phyloP scores from a whole-genome alignment of 306 rosid species.

The Cucurbita maxima region DNA sequence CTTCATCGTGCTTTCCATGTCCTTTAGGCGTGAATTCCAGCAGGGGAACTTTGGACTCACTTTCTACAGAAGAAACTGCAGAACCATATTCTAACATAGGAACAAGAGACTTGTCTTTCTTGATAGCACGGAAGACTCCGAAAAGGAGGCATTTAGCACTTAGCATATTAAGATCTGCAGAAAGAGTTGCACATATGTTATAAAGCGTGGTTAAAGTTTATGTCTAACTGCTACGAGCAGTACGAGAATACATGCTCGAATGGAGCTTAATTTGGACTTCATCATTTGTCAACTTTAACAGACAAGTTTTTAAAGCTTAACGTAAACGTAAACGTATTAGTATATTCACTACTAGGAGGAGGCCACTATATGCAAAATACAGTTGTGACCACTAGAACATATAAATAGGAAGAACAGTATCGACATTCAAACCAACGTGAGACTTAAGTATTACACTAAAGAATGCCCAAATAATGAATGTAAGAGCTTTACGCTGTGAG shows the following conservation, averaged over 20 bases:
- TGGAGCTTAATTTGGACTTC: neutral
- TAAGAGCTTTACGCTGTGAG: constrained; percentile 28
- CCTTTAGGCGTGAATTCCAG: neutral
- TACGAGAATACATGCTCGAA: neutral
- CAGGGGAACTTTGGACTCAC: neutral
- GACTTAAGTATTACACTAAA: neutral
- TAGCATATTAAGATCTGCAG: constrained; percentile 20
- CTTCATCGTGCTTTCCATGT: neutral
- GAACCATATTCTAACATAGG: neutral
- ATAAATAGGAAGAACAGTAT: neutral
- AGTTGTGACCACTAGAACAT: neutral
- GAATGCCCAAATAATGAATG: constrained; percentile 6
- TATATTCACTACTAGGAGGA: neutral
- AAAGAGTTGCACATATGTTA: constrained; percentile 6
- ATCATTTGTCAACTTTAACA: neutral
- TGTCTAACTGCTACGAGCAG: neutral
- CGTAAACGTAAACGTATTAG: neutral
- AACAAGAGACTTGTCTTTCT: neutral
- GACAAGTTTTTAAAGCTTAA: neutral
- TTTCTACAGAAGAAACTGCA: neutral
- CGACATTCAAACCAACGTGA: neutral
- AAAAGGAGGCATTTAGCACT: constrained; percentile 27
- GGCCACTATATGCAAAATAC: neutral
- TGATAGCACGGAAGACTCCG: constrained; percentile 36
- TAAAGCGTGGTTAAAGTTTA: neutral